phyloP scores from a whole-genome alignment of 2,329 filamentous ascomycete species.

The Cercospora sesami region DNA sequence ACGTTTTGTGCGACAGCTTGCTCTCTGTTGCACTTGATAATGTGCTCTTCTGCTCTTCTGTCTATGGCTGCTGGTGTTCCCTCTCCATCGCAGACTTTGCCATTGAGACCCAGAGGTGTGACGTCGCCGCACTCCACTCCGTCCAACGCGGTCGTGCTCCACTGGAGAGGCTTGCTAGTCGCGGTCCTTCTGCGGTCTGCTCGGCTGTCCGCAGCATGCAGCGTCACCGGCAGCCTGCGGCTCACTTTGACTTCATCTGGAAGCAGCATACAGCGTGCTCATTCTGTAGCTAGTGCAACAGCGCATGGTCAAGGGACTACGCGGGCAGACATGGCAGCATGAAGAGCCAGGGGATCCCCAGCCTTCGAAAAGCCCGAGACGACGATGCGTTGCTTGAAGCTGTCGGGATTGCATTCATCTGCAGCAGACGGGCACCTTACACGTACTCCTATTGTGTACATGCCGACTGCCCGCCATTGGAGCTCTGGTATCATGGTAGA shows the following conservation, averaged over 20 bases:
- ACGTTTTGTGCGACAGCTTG: not conserved
- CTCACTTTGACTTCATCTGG: conserved; percentile 6
- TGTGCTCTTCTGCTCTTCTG: not conserved
- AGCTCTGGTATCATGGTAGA: no score
- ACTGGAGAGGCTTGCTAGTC: conserved; percentile 16
- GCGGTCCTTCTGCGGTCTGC: conserved; percentile 10
- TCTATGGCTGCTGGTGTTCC: not conserved
- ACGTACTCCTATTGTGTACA: no score
- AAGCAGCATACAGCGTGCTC: not conserved
- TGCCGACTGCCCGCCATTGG: no score
- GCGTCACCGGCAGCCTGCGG: conserved; percentile 6
- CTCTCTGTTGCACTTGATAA: not conserved
- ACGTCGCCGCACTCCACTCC: conserved; percentile 9
- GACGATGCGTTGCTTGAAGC: not conserved
- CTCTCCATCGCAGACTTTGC: conserved; percentile 10
- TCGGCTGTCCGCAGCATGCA: not conserved
- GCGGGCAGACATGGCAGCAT: not conserved
- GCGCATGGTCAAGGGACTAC: not conserved
- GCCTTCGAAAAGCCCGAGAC: not conserved
- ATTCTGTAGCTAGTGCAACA: not conserved
- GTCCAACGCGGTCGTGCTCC: not conserved
- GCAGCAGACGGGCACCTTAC: not conserved
- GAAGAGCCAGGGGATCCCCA: not conserved
- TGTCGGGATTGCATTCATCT: not conserved
- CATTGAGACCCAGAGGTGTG: conserved; percentile 6